These are phyloP conservation scores for Dalechampia spathulata DNA, from an alignment of 441 rosid genomes.

Conservation along the genomic window DNA sequence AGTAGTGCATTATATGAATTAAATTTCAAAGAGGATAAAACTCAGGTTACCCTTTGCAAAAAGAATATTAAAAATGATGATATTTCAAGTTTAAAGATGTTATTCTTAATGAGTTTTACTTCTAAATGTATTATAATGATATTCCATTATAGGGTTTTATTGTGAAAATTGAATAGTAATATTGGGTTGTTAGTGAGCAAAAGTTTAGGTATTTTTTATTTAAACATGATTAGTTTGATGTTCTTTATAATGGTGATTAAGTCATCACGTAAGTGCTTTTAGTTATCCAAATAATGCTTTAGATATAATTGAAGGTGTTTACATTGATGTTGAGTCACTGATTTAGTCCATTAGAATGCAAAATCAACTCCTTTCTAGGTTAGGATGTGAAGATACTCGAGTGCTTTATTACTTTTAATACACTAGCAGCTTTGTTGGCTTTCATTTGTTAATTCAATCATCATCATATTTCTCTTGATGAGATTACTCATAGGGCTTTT, in stretches of 20 bases:
- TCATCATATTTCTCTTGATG: constrained; percentile 41
- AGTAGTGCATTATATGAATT: constrained; percentile 42
- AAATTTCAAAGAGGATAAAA: constrained; percentile 47
- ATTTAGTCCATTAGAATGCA: constrained; percentile 65
- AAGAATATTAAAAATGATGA: constrained; percentile 45
- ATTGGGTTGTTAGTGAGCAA: constrained; percentile 24
- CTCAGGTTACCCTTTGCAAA: constrained; percentile 31
- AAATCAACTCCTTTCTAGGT: constrained; percentile 37
- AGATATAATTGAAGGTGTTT: constrained; percentile 56
- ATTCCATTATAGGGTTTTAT: constrained; percentile 90
- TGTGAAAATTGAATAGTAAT: constrained; percentile 60
- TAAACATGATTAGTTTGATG: constrained; percentile 59
- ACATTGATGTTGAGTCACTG: constrained; percentile 55
- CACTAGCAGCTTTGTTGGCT: constrained; percentile 58
- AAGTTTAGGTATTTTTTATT: constrained; percentile 49
- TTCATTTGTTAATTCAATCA: constrained; percentile 55
- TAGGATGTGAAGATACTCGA: constrained; percentile 57
- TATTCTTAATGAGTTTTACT: constrained; percentile 61
- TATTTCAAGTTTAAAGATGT: constrained; percentile 44
- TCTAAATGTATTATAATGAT: constrained; percentile 80
- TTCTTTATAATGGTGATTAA: constrained; percentile 44
- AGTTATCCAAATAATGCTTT: constrained; percentile 56
- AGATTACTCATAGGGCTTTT: constrained; percentile 51
- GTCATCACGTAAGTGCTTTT: constrained; percentile 45
- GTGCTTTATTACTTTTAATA: constrained; percentile 41